phyloP scores from a whole-genome alignment of 2,329 filamentous ascomycete species.

The Penicillium decumbens region DNA sequence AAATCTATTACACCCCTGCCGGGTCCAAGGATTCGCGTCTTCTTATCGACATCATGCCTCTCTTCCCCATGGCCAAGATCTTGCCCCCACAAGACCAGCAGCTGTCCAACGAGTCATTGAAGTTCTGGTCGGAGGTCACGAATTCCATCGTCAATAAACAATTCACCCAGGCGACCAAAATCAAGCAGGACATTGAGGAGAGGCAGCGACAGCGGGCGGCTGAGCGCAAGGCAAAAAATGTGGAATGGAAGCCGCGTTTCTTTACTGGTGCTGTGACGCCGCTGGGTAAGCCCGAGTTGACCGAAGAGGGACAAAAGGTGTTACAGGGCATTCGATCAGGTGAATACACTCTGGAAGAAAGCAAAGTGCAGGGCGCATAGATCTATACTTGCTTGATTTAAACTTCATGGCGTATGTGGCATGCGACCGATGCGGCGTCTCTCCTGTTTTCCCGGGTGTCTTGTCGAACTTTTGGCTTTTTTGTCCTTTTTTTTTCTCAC shows the following conservation, averaged over 20 bases:
- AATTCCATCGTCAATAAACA: constrained; percentile 78
- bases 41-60: constrained; percentile 82
- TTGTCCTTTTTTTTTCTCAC: neutral
- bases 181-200: constrained; percentile 92
- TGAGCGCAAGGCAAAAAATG: constrained; percentile 65
- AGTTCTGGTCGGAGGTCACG: constrained; percentile 83
- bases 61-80: constrained; percentile 72
- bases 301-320: constrained; percentile 55
- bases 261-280: constrained; percentile 64
- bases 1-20: constrained; percentile 57
- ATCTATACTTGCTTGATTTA: constrained; percentile 4
- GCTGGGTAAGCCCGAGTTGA: constrained; percentile 59
- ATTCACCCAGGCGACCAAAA: constrained; percentile 73
- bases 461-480: neutral
- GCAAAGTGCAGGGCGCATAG: constrained; percentile 33
- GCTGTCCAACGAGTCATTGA: constrained; percentile 81
- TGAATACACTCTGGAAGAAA: constrained; percentile 48
- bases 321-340: constrained; percentile 54
- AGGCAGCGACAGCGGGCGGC: constrained; percentile 78
- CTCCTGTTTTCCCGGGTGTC: constrained; percentile 2
- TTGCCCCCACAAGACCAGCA: constrained; percentile 74
- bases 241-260: constrained; percentile 80
- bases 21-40: constrained; percentile 55
- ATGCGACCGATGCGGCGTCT: constrained; percentile 21
- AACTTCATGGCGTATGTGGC: constrained; percentile 25